These are phyloP conservation scores for Pichia cactophila DNA, from an alignment of 1,139 yeast species.

Conservation along the genomic window DNA sequence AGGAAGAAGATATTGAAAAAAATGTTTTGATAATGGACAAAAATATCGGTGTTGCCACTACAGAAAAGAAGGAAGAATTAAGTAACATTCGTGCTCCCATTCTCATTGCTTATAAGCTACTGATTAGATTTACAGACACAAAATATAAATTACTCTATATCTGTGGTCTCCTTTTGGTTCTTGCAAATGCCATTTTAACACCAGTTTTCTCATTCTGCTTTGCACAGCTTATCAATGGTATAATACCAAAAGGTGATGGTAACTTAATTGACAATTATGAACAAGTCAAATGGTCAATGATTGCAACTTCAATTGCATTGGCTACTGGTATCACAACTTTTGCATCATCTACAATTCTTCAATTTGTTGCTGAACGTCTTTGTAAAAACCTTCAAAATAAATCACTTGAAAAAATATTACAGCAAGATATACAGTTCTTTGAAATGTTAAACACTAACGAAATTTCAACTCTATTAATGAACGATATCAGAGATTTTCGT, in stretches of 20 bases:
- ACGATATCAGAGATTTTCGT: conserved; percentile 75
- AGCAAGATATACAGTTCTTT: conserved; percentile 54
- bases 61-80: background rate
- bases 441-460: conserved; percentile 43
- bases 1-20: background rate
- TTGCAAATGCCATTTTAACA: conserved; percentile 53
- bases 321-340: conserved; percentile 55
- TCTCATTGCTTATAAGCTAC: conserved; percentile 5
- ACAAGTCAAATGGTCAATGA: conserved; percentile 57
- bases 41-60: background rate
- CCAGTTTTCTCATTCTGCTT: conserved; percentile 78
- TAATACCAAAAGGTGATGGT: conserved; percentile 33
- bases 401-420: conserved; percentile 42
- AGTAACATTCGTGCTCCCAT: conserved; percentile 9
- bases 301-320: conserved; percentile 52
- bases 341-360: conserved; percentile 42
- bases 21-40: background rate
- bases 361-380: conserved; percentile 64
- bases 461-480: conserved; percentile 60
- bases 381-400: conserved; percentile 44
- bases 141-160: conserved; percentile 14
- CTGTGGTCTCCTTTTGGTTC: conserved; percentile 47
- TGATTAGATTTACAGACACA: conserved; percentile 2
- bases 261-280: conserved; percentile 33
- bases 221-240: conserved; percentile 55